Conservation (phyloP, 1,284 basidiomycete species). For the Rhodofomes roseus region DNA sequence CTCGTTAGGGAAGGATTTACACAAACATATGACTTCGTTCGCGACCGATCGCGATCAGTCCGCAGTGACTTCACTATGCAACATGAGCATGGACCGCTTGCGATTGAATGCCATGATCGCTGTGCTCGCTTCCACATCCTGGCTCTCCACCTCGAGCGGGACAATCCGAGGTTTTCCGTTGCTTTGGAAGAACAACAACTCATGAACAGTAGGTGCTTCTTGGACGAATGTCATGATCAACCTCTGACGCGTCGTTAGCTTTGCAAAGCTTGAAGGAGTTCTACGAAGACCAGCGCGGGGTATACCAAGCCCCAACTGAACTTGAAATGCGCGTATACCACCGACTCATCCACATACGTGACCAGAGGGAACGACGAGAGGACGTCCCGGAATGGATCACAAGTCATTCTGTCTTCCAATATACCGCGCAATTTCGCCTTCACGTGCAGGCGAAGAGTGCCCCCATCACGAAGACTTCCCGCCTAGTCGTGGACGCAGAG, state of each 20-base stretch:
- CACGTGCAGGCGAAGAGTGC: conserved; percentile 80
- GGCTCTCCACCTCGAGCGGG: conserved; percentile 73
- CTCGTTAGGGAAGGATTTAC: conserved; percentile 68
- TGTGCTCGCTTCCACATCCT: conserved; percentile 94
- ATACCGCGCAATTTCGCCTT: conserved; percentile 77
- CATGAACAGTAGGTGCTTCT: conserved; percentile 70
- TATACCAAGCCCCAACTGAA: conserved; percentile 74
- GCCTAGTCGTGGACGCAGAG: conserved; percentile 54
- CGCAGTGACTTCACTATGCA: conserved; percentile 96
- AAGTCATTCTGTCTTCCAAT: conserved; percentile 72
- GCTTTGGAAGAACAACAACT: conserved; percentile 85
- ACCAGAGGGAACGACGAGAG: conserved; percentile 78
- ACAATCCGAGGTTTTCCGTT: conserved; percentile 59
- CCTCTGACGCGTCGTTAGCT: conserved; percentile 42
- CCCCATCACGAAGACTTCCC: conserved; percentile 66
- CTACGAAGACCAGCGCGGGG: conserved; percentile 80
- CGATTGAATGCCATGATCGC: conserved; percentile 90
- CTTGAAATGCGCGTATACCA: conserved; percentile 97
- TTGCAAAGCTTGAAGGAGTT: conserved; percentile 91
- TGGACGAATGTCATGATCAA: neutral
- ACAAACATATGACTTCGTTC: conserved; percentile 80
- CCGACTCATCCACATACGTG: conserved; percentile 86
- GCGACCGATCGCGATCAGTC: conserved; percentile 89
- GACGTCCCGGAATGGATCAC: conserved; percentile 75
- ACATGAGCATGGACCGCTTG: conserved; percentile 71